Evolutionary conservation across 1,284 basidiomycete genomes (phyloP).

Genomic region (Lentinus polychrous): DNA sequence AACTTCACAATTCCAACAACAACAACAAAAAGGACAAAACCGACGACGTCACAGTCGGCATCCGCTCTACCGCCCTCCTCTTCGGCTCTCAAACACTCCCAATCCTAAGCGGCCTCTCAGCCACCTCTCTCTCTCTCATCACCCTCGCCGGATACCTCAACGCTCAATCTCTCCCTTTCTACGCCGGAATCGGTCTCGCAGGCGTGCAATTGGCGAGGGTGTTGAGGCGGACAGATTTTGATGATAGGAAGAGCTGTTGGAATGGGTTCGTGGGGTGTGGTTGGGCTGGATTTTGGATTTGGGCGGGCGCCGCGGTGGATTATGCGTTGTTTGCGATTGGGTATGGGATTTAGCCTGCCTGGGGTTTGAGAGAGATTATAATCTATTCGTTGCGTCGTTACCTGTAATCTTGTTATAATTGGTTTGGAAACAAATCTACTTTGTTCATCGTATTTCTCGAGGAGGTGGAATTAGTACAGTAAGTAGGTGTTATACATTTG

Average conservation of each 20-base stretch:
- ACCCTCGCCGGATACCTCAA: constrained; percentile 77
- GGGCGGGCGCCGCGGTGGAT: constrained; percentile 78
- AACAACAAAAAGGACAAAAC: constrained; percentile 94
- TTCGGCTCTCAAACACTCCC: constrained; percentile 77
- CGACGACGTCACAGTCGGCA: constrained; percentile 86
- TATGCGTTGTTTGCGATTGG: constrained; percentile 40
- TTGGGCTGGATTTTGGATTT: constrained; percentile 85
- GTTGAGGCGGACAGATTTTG: constrained; percentile 72
- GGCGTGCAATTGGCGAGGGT: constrained; percentile 79
- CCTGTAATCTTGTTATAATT: no score
- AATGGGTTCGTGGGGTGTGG: constrained; percentile 85
- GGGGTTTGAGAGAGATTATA: neutral
- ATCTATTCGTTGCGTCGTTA: neutral
- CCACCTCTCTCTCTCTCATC: constrained; percentile 70
- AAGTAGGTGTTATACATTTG: no score
- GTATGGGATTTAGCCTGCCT: neutral
- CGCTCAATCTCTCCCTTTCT: constrained; percentile 74
- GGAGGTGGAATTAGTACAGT: no score
- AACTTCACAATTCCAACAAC: neutral
- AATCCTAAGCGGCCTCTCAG: constrained; percentile 72
- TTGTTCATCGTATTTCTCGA: no score
- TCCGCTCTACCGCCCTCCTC: constrained; percentile 91
- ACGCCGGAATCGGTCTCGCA: constrained; percentile 69
- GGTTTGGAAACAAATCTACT: no score
- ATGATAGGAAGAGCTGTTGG: constrained; percentile 85